Conservation (phyloP, 2,329 filamentous ascomycete genomes). For the Talaromyces sp. region DNA sequence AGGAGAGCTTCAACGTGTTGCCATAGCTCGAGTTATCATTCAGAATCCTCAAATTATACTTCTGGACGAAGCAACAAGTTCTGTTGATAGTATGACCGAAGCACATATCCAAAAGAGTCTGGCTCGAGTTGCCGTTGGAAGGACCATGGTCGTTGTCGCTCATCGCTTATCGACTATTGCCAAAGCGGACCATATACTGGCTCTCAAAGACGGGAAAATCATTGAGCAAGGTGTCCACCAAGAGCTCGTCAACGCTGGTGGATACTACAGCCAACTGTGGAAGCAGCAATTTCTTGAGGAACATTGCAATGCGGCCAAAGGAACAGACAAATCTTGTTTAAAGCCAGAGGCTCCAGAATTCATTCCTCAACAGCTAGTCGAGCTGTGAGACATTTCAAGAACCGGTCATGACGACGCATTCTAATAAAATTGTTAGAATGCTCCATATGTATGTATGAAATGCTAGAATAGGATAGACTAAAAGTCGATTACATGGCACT, state of each 20-base stretch:
- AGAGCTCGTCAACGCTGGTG: constrained; percentile 63
- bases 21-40: constrained; percentile 85
- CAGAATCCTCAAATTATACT: constrained; percentile 87
- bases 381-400: background rate
- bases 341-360: constrained; percentile 41
- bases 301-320: constrained; percentile 53
- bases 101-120: constrained; percentile 89
- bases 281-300: constrained; percentile 49
- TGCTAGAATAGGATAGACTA: background rate
- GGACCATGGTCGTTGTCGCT: constrained; percentile 93
- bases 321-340: constrained; percentile 13
- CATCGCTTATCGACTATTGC: constrained; percentile 92
- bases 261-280: constrained; percentile 79
- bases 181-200: constrained; percentile 90
- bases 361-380: constrained; percentile 20
- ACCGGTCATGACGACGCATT: background rate
- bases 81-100: constrained; percentile 90
- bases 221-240: constrained; percentile 89
- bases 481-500: background rate
- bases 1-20: constrained; percentile 94
- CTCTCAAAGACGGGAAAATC: constrained; percentile 77
- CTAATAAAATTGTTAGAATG: background rate
- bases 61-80: constrained; percentile 90
- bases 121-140: constrained; percentile 74
- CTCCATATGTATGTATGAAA: background rate